Percentiles rank a stretch among this genome's conserved stretches.
Conservation (phyloP, 495 filamentous ascomycete species). For the Rhizodiscina lignyota region DNA sequence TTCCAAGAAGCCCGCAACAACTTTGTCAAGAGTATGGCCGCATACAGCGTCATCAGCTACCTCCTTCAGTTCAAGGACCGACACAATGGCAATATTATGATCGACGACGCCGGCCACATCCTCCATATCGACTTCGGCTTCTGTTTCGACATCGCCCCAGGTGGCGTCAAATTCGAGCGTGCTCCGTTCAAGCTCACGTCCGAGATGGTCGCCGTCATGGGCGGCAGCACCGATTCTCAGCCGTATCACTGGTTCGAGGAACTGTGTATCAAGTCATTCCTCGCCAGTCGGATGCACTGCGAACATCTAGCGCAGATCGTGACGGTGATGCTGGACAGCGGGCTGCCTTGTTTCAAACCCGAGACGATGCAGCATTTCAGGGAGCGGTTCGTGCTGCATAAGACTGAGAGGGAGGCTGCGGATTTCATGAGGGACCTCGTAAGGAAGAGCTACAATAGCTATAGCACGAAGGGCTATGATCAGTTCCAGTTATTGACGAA, state of each 20-base stretch:
- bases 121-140: conserved; percentile 99
- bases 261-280: conserved; percentile 84
- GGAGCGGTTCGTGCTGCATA: conserved; percentile 86
- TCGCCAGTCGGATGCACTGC: conserved; percentile 73
- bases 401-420: conserved; percentile 83
- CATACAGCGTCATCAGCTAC: conserved; percentile 97
- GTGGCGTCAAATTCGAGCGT: conserved; percentile 90
- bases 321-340: conserved; percentile 86
- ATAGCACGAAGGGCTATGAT: conserved; percentile 86
- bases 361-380: conserved; percentile 85
- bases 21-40: conserved; percentile 99
- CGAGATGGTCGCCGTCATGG: conserved; percentile 98
- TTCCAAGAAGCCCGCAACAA: conserved; percentile 95
- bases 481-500: conserved; percentile 95
- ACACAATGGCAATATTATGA: conserved; percentile 99
- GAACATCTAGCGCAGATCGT: conserved; percentile 82
- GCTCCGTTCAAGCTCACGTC: conserved; percentile 95
- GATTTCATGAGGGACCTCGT: conserved; percentile 83
- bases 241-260: conserved; percentile 94
- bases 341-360: conserved; percentile 95
- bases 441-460: conserved; percentile 72
- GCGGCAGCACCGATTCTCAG: conserved; percentile 65
- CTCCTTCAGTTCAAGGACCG: conserved; percentile 97
- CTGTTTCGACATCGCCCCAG: conserved; percentile 97
- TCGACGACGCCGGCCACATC: conserved; percentile 92